Conservation (phyloP, 305 asterid genomes). For the Fraxinus baroniana region DNA sequence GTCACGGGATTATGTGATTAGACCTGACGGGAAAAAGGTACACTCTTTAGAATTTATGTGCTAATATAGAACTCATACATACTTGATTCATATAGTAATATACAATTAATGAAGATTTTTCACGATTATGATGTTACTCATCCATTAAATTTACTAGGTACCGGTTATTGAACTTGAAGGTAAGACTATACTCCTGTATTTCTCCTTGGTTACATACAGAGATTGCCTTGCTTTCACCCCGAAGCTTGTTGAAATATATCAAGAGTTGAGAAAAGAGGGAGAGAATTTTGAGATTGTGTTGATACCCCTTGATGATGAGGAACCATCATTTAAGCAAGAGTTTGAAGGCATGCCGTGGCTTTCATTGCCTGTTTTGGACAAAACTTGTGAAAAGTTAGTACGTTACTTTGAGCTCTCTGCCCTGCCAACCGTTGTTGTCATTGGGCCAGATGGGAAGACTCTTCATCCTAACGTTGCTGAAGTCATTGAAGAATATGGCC, state of each 20-base stretch:
- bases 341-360: constrained; percentile 63
- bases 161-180: constrained; percentile 69
- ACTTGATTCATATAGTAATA: background rate
- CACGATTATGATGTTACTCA: background rate
- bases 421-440: constrained; percentile 64
- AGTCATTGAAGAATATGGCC: constrained; percentile 72
- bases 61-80: background rate
- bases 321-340: constrained; percentile 40
- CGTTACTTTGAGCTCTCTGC: constrained; percentile 58
- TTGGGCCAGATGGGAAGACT: constrained; percentile 90
- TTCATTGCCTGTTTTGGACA: constrained; percentile 74
- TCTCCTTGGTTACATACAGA: constrained; percentile 34
- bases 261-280: constrained; percentile 47
- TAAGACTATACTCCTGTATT: constrained; percentile 64
- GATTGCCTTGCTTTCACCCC: constrained; percentile 48
- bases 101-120: background rate
- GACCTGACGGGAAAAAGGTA: constrained; percentile 70
- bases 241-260: constrained; percentile 49
- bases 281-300: constrained; percentile 69
- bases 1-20: constrained; percentile 63
- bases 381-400: constrained; percentile 45
- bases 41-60: background rate
- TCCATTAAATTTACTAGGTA: constrained; percentile 38
- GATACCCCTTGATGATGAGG: constrained; percentile 79
- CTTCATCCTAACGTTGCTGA: constrained; percentile 64